These are phyloP conservation scores for Rhodomyrtus psidioides DNA, from an alignment of 441 rosid species.

Conservation along the genomic window DNA sequence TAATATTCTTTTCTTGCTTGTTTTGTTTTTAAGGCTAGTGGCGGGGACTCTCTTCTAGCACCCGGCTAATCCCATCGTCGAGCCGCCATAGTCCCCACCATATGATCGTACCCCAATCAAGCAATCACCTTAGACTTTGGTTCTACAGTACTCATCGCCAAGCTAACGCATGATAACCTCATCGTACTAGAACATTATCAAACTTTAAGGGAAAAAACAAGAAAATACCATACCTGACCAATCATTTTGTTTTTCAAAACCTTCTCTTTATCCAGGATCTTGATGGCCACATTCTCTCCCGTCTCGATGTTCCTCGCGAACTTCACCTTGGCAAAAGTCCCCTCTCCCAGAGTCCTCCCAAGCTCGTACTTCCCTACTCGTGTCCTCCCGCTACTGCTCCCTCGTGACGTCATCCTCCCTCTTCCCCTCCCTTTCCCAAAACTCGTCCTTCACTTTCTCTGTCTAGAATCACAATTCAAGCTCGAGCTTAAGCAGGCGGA, in stretches of 20 bases:
- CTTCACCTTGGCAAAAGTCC: slow-evolving; percentile 95
- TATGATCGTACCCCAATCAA: neutral
- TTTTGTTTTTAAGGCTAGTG: neutral
- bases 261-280: slow-evolving; percentile 89
- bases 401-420: slow-evolving; percentile 40
- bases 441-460: neutral
- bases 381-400: slow-evolving; percentile 37
- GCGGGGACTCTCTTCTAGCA: neutral
- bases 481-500: slow-evolving; percentile 6
- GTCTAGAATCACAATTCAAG: neutral
- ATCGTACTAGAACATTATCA: neutral
- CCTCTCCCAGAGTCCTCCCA: slow-evolving; percentile 91
- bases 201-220: neutral
- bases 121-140: neutral
- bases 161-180: neutral
- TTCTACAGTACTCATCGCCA: neutral
- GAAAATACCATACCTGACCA: slow-evolving; percentile 46
- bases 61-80: neutral
- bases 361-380: slow-evolving; percentile 93
- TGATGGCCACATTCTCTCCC: slow-evolving; percentile 76
- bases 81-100: neutral
- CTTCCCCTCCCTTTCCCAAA: neutral
- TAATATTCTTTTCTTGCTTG: neutral
- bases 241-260: slow-evolving; percentile 86
- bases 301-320: slow-evolving; percentile 68